These are phyloP conservation scores for Citrus inodora DNA, from an alignment of 345 rosid genomes.

Conservation along the genomic window DNA sequence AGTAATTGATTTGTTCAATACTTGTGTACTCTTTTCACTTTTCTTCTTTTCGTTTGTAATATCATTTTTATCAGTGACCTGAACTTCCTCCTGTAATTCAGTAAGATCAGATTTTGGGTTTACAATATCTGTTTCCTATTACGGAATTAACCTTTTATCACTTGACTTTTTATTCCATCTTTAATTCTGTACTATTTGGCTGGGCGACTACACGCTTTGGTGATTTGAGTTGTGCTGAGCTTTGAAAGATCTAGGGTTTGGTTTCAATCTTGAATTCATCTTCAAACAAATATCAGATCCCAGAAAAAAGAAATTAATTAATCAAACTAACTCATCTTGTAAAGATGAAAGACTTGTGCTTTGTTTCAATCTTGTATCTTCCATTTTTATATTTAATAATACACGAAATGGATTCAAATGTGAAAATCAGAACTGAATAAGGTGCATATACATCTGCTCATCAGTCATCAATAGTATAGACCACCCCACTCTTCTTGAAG, in stretches of 20 bases:
- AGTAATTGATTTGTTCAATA: neutral
- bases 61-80: neutral
- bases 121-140: neutral
- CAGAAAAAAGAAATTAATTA: too few relatives aligned
- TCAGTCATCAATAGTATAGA: constrained; percentile 38
- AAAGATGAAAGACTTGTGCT: neutral
- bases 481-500: constrained; percentile 52
- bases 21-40: neutral
- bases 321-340: neutral
- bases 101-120: neutral
- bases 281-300: too few relatives aligned
- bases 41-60: neutral
- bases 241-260: too few relatives aligned
- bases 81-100: neutral
- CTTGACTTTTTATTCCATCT: neutral
- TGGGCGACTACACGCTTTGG: neutral
- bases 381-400: neutral
- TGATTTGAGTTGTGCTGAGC: neutral
- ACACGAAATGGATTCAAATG: neutral
- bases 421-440: neutral
- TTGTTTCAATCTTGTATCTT: neutral
- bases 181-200: neutral
- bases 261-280: neutral
- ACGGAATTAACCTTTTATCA: too few relatives aligned
- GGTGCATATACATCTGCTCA: constrained; percentile 8